Percentiles rank a stretch among this genome's conserved stretches.
Conservation (phyloP, 2,329 filamentous ascomycete species). For the Sclerotinia trifoliorum region DNA sequence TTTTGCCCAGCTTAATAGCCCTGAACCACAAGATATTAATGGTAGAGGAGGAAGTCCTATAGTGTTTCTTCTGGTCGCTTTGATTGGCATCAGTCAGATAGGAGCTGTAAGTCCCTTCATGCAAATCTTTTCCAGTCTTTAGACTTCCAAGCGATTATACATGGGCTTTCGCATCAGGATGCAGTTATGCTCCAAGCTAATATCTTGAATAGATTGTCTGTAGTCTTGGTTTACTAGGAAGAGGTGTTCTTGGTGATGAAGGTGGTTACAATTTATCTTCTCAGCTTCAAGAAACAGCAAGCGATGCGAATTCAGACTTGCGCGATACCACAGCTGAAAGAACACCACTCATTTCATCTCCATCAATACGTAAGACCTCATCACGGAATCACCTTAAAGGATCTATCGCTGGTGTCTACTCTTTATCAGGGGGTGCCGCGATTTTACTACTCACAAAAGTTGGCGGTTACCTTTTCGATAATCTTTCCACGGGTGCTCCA, state of each 20-base stretch:
- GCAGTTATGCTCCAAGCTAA: not conserved
- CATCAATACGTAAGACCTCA: constrained; percentile 26
- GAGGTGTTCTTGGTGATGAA: constrained; percentile 64
- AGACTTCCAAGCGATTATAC: not conserved
- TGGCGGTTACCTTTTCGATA: constrained; percentile 84
- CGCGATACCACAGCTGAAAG: constrained; percentile 28
- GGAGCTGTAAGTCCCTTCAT: constrained; percentile 53
- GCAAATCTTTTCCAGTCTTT: not conserved
- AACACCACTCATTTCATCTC: constrained; percentile 37
- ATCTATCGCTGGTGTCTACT: constrained; percentile 92
- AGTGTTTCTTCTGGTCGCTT: constrained; percentile 73
- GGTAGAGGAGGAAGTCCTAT: constrained; percentile 64
- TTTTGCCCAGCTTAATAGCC: constrained; percentile 75
- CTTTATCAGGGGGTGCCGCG: constrained; percentile 81
- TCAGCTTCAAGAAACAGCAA: constrained; percentile 31
- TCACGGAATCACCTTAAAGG: constrained; percentile 66
- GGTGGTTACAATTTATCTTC: constrained; percentile 39
- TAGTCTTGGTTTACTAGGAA: constrained; percentile 82
- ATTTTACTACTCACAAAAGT: constrained; percentile 90
- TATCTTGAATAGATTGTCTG: constrained; percentile 66
- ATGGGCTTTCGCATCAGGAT: not conserved
- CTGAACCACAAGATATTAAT: constrained; percentile 64
- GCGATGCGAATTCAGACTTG: constrained; percentile 1
- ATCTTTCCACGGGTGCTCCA: constrained; percentile 68
- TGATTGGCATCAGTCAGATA: constrained; percentile 91